phyloP scores from a whole-genome alignment of 176 grass and related monocot genomes.

The Zoysia japonica region DNA sequence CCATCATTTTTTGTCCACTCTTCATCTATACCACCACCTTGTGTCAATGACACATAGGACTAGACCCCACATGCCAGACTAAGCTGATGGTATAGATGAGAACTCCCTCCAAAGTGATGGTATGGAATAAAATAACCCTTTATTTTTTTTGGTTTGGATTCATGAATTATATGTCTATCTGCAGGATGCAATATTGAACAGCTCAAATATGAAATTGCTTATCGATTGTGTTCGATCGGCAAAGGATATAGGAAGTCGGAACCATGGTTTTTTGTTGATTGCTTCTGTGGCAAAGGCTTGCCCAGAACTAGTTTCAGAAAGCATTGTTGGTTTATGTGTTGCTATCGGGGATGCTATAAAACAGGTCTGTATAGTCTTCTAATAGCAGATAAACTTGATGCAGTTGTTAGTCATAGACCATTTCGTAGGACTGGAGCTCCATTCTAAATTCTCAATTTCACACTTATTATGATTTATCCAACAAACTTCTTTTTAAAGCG shows the following conservation, averaged over 20 bases:
- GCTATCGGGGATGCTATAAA: slow-evolving; percentile 84
- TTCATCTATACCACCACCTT: too few relatives aligned
- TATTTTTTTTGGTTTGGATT: slow-evolving; percentile 18
- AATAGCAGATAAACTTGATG: slow-evolving; percentile 1
- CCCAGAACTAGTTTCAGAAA: slow-evolving; percentile 66
- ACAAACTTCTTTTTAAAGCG: not conserved
- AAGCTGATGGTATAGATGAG: too few relatives aligned
- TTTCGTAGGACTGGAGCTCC: not conserved
- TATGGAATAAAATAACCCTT: too few relatives aligned
- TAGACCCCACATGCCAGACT: too few relatives aligned
- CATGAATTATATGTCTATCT: slow-evolving; percentile 37
- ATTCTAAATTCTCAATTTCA: slow-evolving; percentile 17
- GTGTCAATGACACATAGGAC: too few relatives aligned
- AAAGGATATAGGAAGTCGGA: slow-evolving; percentile 57
- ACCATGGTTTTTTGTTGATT: slow-evolving; percentile 75
- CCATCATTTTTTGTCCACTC: too few relatives aligned
- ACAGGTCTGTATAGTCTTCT: slow-evolving; percentile 59
- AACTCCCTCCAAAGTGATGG: too few relatives aligned
- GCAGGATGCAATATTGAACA: slow-evolving; percentile 70
- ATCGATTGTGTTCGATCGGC: slow-evolving; percentile 57
- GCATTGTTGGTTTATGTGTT: slow-evolving; percentile 71
- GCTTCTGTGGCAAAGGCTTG: slow-evolving; percentile 74
- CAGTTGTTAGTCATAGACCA: not conserved
- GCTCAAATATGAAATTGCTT: slow-evolving; percentile 57
- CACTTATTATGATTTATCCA: slow-evolving; percentile 9